Base-by-base conservation (phyloP, 768 basidiomycete genomes). In the Chiua virens region DNA sequence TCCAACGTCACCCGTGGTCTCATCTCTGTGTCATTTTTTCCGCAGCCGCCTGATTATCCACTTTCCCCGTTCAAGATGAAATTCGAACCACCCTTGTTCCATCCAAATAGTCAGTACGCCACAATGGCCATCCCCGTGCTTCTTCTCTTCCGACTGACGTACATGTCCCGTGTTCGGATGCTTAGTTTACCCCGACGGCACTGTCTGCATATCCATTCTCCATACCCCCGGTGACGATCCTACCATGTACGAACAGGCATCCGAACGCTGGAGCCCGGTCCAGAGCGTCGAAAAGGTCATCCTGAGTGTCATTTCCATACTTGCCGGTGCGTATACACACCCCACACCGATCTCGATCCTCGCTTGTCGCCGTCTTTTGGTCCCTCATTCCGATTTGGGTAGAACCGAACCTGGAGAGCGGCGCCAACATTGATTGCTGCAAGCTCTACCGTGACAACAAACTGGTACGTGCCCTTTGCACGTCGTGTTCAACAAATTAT, bases 51-150 rank as follows among this genome's bases (percentile, higher is more conserved):
- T 35, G 97, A 99, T 66, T 99, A 99, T 72, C 97, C 97, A 28
- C 75, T 99, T 62, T 96, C 92, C 46, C 97, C 97, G 18, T 98
- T 98, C 85, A 98, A 94, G 75, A 98, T 99, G 97, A 92, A 82
- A 64, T 99, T 99, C 63, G 94, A 98, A 40, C 97, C 97, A 4
- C 95, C 96, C 3, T 69, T 99, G 49, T 90, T 98, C 71, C 97
- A 99, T 71, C 97, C 97, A 17, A 99, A 99, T 69, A 89, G 97
- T 96, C 59, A 70, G 89, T 73, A n/a, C 46, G 34, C 34, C 34
- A 34, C 34, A 34, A 34, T 34, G 34, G 34, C 34, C 34, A 34
- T 15, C 11, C 2, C 17, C 34, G 17, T 34, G 34, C 34, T 34
- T 27, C 42, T 34, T 43, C 45, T 32, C 47, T 50, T 41, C 28